phyloP scores from a whole-genome alignment of 2,329 filamentous ascomycete species.

The Metarhizium guizhouense region DNA sequence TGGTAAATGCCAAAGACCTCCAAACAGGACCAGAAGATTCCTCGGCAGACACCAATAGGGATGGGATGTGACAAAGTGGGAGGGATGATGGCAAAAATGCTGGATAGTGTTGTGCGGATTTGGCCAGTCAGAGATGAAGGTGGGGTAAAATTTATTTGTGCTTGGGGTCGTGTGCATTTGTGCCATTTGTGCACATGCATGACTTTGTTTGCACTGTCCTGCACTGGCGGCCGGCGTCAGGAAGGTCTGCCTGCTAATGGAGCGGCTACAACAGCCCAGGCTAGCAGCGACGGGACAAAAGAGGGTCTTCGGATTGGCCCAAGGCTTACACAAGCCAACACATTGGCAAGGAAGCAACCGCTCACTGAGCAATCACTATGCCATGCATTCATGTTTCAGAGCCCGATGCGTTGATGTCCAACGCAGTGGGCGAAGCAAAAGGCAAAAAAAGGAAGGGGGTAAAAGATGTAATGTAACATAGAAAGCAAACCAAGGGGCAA shows the following conservation, averaged over 20 bases:
- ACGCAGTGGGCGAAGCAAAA: not conserved
- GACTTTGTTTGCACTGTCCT: not conserved
- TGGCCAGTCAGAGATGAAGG: conserved; percentile 7
- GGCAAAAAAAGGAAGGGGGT: not conserved
- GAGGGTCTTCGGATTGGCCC: conserved; percentile 1
- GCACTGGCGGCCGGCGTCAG: too few species aligned
- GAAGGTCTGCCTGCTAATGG: not conserved
- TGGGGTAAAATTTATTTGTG: conserved; percentile 9
- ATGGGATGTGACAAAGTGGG: conserved; percentile 4
- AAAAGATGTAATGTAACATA: not conserved
- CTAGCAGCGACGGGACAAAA: not conserved
- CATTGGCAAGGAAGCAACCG: not conserved
- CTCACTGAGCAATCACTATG: not conserved
- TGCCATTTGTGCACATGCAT: not conserved
- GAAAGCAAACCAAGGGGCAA: not conserved
- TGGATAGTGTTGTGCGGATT: conserved; percentile 3
- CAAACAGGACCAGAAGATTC: not conserved
- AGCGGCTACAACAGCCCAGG: not conserved
- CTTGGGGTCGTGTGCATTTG: not conserved
- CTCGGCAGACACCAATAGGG: not conserved
- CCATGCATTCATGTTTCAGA: not conserved
- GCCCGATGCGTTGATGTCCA: not conserved
- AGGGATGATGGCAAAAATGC: conserved; percentile 4
- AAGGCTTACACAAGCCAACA: not conserved
- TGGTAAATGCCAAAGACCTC: not conserved